Percentiles rank a stretch among this genome's conserved stretches.
Conservation (phyloP, 495 filamentous ascomycete genomes). For the Annulohypoxylon moriforme region DNA sequence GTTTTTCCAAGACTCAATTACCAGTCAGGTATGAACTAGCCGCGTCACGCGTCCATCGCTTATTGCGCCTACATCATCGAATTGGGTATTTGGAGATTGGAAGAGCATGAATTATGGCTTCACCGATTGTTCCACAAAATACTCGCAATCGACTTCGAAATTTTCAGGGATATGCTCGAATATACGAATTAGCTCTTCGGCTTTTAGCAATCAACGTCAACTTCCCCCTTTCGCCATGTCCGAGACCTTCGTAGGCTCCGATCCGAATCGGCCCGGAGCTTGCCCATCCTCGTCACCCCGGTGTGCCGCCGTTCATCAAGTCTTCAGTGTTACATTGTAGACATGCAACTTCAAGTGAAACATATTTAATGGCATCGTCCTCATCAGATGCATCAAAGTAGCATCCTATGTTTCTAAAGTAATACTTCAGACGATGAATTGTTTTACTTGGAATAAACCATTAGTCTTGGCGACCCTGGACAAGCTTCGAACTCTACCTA, state of each 20-base stretch:
- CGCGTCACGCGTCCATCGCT: neutral
- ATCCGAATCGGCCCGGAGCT: constrained; percentile 26
- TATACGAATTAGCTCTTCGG: constrained; percentile 28
- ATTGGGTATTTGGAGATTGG: neutral
- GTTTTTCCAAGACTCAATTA: neutral
- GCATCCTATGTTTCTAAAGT: neutral
- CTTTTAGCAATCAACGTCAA: constrained; percentile 1
- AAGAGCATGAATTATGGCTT: neutral
- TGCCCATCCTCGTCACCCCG: constrained; percentile 5
- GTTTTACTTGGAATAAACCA: neutral
- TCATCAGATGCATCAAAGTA: neutral
- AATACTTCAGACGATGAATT: neutral
- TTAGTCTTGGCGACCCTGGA: neutral
- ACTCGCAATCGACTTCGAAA: neutral
- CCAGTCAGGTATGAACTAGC: neutral
- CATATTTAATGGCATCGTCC: neutral
- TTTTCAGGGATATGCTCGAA: constrained; percentile 13
- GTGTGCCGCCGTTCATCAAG: neutral
- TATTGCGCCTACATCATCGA: neutral
- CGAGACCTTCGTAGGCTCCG: constrained; percentile 29
- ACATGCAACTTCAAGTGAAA: constrained; percentile 1
- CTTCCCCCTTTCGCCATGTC: constrained; percentile 24
- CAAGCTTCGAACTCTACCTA: too few species aligned
- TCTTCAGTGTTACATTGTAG: neutral
- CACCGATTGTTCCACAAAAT: neutral